A percentile compares a stretch with the other conserved stretches of the same genome.
phyloP scores from a whole-genome alignment of 164 flowering plant species.

The Echeveria elegans region DNA sequence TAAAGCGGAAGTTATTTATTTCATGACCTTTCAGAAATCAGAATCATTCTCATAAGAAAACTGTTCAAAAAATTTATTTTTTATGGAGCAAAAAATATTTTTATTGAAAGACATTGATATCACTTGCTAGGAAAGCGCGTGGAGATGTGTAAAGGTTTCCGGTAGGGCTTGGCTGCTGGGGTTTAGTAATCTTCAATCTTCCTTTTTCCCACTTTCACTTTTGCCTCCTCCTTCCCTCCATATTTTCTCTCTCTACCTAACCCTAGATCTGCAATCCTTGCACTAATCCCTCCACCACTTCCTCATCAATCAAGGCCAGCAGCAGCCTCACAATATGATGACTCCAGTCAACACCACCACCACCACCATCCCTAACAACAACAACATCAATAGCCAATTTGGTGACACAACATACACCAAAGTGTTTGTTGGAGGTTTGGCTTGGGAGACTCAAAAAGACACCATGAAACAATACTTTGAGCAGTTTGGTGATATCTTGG shows the following conservation, averaged over 20 bases:
- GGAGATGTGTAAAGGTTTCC: slow-evolving; percentile 8
- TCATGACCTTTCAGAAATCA: too few relatives aligned
- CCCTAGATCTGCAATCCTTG: neutral
- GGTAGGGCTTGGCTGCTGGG: slow-evolving; percentile 23
- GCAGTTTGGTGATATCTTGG: slow-evolving; percentile 90
- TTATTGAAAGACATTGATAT: too few relatives aligned
- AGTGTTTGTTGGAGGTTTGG: slow-evolving; percentile 93
- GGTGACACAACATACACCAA: slow-evolving; percentile 94
- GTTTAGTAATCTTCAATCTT: slow-evolving; percentile 26
- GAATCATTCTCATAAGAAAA: too few relatives aligned
- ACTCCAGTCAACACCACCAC: slow-evolving; percentile 9
- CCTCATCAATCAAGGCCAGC: slow-evolving; percentile 14
- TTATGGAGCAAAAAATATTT: too few relatives aligned
- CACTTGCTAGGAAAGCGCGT: slow-evolving; percentile 13
- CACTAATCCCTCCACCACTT: neutral
- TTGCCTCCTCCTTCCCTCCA: slow-evolving; percentile 15
- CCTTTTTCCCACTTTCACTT: slow-evolving; percentile 22
- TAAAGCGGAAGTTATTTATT: too few relatives aligned
- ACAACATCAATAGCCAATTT: slow-evolving; percentile 51
- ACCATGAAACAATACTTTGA: slow-evolving; percentile 86
- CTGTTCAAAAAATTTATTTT: too few relatives aligned
- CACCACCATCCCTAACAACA: slow-evolving; percentile 23
- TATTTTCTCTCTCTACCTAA: slow-evolving; percentile 13
- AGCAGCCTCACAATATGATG: slow-evolving; percentile 9
- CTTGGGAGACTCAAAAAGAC: slow-evolving; percentile 92